Percentiles rank a stretch among this genome's conserved stretches.
These are phyloP conservation scores for Penicillium odoratum DNA, from an alignment of 495 filamentous ascomycete species.

Conservation along the genomic window DNA sequence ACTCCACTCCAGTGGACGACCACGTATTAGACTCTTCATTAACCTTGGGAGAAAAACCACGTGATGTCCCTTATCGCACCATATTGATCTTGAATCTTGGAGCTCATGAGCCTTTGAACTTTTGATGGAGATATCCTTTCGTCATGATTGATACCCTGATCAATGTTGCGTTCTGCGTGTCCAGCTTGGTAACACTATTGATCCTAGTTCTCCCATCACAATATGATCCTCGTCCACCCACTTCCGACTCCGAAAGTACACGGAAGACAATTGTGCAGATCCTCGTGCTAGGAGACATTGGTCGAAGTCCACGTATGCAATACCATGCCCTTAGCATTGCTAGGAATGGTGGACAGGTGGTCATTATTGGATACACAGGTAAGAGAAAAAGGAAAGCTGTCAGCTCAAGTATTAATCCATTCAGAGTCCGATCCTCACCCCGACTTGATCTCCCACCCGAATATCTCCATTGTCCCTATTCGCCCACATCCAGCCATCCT, in stretches of 20 bases:
- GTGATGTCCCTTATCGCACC: constrained; percentile 6
- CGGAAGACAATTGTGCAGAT: constrained; percentile 63
- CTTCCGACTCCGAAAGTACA: constrained; percentile 9
- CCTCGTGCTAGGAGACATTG: constrained; percentile 97
- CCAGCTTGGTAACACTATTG: constrained; percentile 49
- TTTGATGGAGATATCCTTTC: constrained; percentile 4
- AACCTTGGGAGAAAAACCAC: constrained; percentile 4
- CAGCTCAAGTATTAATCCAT: not conserved
- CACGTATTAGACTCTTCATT: not conserved
- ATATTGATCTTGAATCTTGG: not conserved
- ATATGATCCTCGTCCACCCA: constrained; percentile 32
- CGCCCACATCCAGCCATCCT: constrained; percentile 60
- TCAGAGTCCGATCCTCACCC: constrained; percentile 72
- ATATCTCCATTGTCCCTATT: constrained; percentile 68
- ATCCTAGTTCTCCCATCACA: constrained; percentile 54
- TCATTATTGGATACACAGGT: constrained; percentile 89
- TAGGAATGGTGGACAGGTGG: constrained; percentile 73
- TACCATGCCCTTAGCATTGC: constrained; percentile 96
- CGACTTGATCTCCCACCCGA: constrained; percentile 62
- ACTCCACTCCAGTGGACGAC: not conserved
- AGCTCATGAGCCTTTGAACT: too few species aligned
- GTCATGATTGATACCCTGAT: constrained; percentile 45
- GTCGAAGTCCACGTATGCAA: constrained; percentile 95
- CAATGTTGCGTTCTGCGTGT: constrained; percentile 47
- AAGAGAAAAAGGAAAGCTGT: constrained; percentile 11